Base-by-base conservation (phyloP, 441 rosid genomes). In the Croton setiger region DNA sequence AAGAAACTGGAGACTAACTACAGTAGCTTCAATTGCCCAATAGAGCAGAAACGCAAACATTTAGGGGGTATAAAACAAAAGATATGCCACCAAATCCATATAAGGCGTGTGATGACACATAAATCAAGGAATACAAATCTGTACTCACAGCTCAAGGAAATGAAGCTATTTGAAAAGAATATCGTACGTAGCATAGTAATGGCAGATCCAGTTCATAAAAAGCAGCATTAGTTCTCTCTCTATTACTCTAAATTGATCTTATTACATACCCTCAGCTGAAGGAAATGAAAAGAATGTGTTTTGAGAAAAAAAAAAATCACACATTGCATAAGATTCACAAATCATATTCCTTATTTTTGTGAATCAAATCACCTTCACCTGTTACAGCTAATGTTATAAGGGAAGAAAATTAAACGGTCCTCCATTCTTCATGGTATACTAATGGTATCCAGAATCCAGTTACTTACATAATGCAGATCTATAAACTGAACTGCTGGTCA, bases 41-140 rank as follows among this genome's bases (percentile, higher is more conserved):
- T 15, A 55, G 36, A 17, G 35, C 55, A 31, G 41, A 31, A 41
- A 33, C 8, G 53, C 12, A 14, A 14, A 20, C 35, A 53, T 7
- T 27, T 15, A 37, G 35, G 43, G 62, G 45, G 41, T n/a, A 27
- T 2, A 27, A 27, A 27, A 27, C 31, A 27, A 27, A 27, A 27
- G 31, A 27, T 27, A 1, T 27, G 31, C 31, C 31, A 27, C 31
- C 31, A 27, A 39, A 39, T 21, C 48, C 4, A 4, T 49, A 53
- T 31, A 4, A 54, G 23, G 48, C 20, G 12, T 54, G 15, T 41
- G 43, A 55, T 15, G 21, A 27, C 17, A 27, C 27, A 67, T 8
- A 45, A 64, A 63, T 47, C 54, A 63, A 47, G 44, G 15, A 31
- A 31, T 7, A 36, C 45, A 51, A 45, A 17, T 64, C 35, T 64